Evolutionary conservation across 495 filamentous ascomycete genomes (phyloP), one percentile per base, ranked within the genome.

Genomic region (Neurospora discreta): DNA sequence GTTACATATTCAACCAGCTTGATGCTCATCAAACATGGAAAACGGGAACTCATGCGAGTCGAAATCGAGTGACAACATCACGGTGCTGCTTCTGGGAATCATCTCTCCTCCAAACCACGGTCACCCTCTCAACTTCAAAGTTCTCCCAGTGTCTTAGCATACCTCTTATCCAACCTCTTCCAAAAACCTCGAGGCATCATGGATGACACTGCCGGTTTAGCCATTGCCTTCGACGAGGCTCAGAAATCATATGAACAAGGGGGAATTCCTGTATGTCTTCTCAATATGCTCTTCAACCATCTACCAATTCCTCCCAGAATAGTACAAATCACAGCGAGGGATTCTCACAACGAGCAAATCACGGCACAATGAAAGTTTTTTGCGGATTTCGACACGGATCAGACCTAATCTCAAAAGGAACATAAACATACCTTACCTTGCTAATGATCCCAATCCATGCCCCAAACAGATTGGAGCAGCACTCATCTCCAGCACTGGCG

Each of bases 191-290:
- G n/a, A n/a, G n/a, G n/a, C 67, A 74, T 41, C 20, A 87, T 89
- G 84, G 84, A 87, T 71, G 84, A 86, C 72, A 78, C 85, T 68
- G 74, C 82, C 58, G 88, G 84, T 40, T 85, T 90, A 71, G 80
- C 82, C 39, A 83, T 88, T 44, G 92, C 93, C n/a, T 80, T 94
- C n/a, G 90, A 92, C 72, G 93, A 96, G 77, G 92, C 92, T 1
- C 88, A 84, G 75, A 80, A 85, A 58, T 88, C 90, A 39, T 87
- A 85, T 58, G 78, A 83, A n/a, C 92, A 95, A 81, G 91, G 92
- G 39, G 93, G 93, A 39, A 85, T 95, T 2, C 93, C 93, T 42
- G 86, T 87, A 79, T 69, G 79, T 73, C 5, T 23, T 20, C 23
- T 39, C 46, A 0, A 38, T 65, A 36, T 39, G 7, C 39, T 41